Evolutionary conservation across 495 filamentous ascomycete species (phyloP), one percentile per base, ranked within the genome.

Genomic region (Eremomyces bilateralis): DNA sequence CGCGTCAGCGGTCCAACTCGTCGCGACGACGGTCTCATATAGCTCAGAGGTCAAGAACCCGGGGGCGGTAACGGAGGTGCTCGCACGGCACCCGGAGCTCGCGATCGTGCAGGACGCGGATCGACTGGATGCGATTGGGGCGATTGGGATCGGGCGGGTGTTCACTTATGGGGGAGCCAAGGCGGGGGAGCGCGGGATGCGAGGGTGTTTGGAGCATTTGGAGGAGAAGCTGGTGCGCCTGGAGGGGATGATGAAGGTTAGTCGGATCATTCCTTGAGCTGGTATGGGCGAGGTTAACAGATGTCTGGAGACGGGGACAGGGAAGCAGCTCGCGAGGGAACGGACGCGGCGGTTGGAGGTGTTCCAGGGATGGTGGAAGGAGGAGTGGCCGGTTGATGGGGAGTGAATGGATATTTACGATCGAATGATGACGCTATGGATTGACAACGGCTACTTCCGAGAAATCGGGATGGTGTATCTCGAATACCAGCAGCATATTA

Each of bases 91-190:
- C 47, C 77, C 73, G 0, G 83, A 93, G 53, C 57, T 93, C 4
- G 80, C 64, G 0, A 64, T 90, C 29, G 82, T 92, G 10, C 84
- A 92, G 53, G 83, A 92, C 53, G 84, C 83, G 1, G 84, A 93
- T 56, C 62, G 83, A 5, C 57, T 93, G 25, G 83, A 93, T 62
- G 81, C 84, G 2, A 67, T 92, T 43, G 84, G 84, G 1, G 80
- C 79, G 0, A 62, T 92, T 32, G 83, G 82, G 2, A 69, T 92
- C 35, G 84, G 66, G 2, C 52, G 84, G 27, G 63, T 67, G 29
- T 91, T 93, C 52, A 74, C 78, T 2, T 91, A 69, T 49, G 63
- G 72, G 1, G 80, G 70, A 0, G 74, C 71, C 4, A 70, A 65
- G 55, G 51, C 53, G 15, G 36, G 45, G 28, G 58, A 58, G 20